Base-by-base conservation (phyloP, 345 rosid species). In the Jatropha curcas region DNA sequence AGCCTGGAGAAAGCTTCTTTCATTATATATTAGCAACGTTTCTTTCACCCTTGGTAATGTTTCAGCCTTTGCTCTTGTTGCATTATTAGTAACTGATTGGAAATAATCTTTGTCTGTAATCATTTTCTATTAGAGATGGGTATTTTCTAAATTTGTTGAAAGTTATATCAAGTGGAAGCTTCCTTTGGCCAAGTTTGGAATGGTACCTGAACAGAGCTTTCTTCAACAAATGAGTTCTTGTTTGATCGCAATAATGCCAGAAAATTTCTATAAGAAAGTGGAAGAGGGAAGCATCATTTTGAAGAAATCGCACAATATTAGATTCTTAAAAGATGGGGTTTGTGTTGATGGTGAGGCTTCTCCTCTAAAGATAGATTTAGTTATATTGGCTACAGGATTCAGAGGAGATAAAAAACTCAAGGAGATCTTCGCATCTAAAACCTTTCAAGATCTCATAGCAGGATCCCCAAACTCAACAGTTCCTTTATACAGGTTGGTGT, bases 401-500 rank as follows among this genome's bases (percentile, higher is more conserved):
- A 60, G 59, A 8, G 89, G 82, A 0, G 84, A 86, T 2, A 51
- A 70, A 67, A 83, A 86, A 79, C 74, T 86, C 34, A 67, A 59
- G 56, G 34, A 81, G 30, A 64, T 77, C 45, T 82, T 82, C 27
- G 31, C 27, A 24, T 82, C 82, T 12, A 65, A 25, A 24, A 27
- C 14, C 1, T 81, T 82, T 60, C 68, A 61, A 30, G 67, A 82
- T 20, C 28, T 22, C 71, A 51, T 79, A 34, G 35, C 33, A 25
- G 83, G 84, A 28, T 70, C 83, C n/a, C 68, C 77, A 5, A 25
- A 51, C 60, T 65, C 80, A 25, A 48, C 59, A 12, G 37, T 81
- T 69, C 83, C 84, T 19, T 86, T 82, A 28, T 85, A 79, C 77
- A 85, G 88, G 88, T 82, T n/a, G n/a, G n/a, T n/a, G n/a, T n/a